Percentiles rank a stretch among this genome's conserved stretches.
phyloP scores from a whole-genome alignment of 1,139 yeast genomes.

The Magnusiomyces tetraspermus region DNA sequence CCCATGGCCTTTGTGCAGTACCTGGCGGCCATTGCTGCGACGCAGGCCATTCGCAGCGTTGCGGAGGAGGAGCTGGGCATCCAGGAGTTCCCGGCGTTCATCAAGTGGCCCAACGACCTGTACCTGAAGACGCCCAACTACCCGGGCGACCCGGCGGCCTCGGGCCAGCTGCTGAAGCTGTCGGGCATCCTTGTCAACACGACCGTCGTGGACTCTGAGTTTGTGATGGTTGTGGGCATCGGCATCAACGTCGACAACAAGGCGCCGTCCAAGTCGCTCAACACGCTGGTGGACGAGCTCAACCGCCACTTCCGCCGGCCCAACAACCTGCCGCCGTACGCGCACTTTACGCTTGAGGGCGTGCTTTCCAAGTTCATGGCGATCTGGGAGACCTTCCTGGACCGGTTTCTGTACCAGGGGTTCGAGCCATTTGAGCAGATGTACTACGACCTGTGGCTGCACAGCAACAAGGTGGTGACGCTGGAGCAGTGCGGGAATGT shows the following conservation, averaged over 20 bases:
- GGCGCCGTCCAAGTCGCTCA: slow-evolving; percentile 89
- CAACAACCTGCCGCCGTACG: slow-evolving; percentile 15
- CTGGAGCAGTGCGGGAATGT: slow-evolving; percentile 40
- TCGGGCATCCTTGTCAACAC: slow-evolving; percentile 83
- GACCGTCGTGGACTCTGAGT: slow-evolving; percentile 47
- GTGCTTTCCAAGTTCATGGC: slow-evolving; percentile 63
- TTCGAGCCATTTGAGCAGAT: slow-evolving; percentile 58
- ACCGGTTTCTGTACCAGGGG: slow-evolving; percentile 54
- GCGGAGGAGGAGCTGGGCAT: slow-evolving; percentile 48
- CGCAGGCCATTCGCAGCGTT: slow-evolving; percentile 63
- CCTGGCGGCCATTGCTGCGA: slow-evolving; percentile 69
- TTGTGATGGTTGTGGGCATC: slow-evolving; percentile 63
- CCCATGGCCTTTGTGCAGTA: slow-evolving; percentile 80
- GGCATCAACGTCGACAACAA: slow-evolving; percentile 78
- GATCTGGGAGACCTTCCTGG: slow-evolving; percentile 51
- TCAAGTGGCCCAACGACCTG: slow-evolving; percentile 97
- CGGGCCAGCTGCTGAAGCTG: slow-evolving; percentile 49
- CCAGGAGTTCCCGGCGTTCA: slow-evolving; percentile 56
- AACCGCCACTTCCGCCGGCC: slow-evolving; percentile 41
- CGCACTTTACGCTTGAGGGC: slow-evolving; percentile 40
- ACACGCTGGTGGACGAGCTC: slow-evolving; percentile 48
- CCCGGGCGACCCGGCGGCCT: not conserved
- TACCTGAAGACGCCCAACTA: slow-evolving; percentile 55
- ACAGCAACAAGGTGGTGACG: slow-evolving; percentile 53
- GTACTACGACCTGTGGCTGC: slow-evolving; percentile 84